Conservation (phyloP, 2,329 filamentous ascomycete species). For the Calonectria hongkongensis region DNA sequence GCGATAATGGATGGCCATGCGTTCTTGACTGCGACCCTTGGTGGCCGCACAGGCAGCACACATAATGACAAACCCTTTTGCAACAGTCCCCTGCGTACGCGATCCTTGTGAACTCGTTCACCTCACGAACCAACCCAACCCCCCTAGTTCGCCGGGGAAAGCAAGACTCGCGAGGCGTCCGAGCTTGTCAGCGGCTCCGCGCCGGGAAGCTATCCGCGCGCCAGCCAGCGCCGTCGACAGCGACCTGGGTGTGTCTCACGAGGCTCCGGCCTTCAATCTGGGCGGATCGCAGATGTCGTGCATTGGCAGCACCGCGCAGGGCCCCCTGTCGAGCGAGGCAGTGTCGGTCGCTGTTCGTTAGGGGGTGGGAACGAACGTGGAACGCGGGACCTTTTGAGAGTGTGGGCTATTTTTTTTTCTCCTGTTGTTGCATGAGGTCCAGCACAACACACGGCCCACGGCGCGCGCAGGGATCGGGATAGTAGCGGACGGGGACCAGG, state of each 20-base stretch:
- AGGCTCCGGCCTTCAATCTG: conserved; percentile 51
- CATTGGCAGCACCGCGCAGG: conserved; percentile 47
- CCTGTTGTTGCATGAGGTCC: neutral
- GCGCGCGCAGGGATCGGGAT: neutral
- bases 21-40: conserved; percentile 32
- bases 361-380: conserved; percentile 17
- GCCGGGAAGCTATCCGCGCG: conserved; percentile 32
- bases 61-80: conserved; percentile 15
- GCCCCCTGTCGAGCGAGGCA: conserved; percentile 39
- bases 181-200: conserved; percentile 34
- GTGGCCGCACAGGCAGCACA: neutral
- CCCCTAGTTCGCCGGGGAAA: conserved; percentile 36
- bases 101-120: neutral
- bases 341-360: neutral
- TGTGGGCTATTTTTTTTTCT: neutral
- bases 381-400: neutral
- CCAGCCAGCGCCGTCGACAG: conserved; percentile 17
- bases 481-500: conserved; percentile 28
- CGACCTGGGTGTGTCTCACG: conserved; percentile 35
- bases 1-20: conserved; percentile 43
- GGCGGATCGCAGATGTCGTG: conserved; percentile 53
- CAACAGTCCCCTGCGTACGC: conserved; percentile 10
- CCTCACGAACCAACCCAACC: conserved; percentile 28
- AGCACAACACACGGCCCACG: conserved; percentile 1
- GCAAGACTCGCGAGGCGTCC: conserved; percentile 38